Evolutionary conservation across 78 protist genomes (phyloP).

Genomic region (Trichosphaerium sp.): DNA sequence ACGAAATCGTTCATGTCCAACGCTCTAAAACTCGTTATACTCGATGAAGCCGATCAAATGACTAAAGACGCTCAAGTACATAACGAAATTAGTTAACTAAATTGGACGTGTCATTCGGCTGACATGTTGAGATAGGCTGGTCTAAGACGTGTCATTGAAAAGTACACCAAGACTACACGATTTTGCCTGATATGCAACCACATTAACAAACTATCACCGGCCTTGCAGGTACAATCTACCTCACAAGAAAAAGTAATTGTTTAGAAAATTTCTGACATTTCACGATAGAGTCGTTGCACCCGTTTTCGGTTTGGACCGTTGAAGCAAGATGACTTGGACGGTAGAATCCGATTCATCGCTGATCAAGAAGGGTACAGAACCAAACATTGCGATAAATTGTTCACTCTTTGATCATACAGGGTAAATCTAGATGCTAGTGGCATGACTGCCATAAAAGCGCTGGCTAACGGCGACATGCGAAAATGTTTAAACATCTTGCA

Average conservation of each 20-base stretch:
- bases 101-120: slow-evolving; percentile 24
- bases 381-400: too few relatives aligned
- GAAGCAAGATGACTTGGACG: slow-evolving; percentile 5
- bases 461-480: slow-evolving; percentile 59
- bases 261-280: too few relatives aligned
- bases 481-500: slow-evolving; percentile 40
- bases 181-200: slow-evolving; percentile 95
- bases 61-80: slow-evolving; percentile 93
- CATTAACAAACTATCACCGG: slow-evolving; percentile 86
- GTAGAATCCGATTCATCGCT: slow-evolving; percentile 51
- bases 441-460: slow-evolving; percentile 2
- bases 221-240: slow-evolving; percentile 94
- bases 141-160: slow-evolving; percentile 73
- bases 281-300: too few relatives aligned
- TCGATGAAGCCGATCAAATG: slow-evolving; percentile 98
- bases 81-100: neutral
- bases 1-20: slow-evolving; percentile 27
- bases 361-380: slow-evolving; percentile 48
- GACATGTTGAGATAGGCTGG: too few relatives aligned
- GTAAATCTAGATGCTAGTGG: slow-evolving; percentile 9
- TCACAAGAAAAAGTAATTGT: too few relatives aligned
- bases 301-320: slow-evolving; percentile 89
- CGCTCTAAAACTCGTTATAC: slow-evolving; percentile 82
- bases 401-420: slow-evolving; percentile 24
- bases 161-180: slow-evolving; percentile 82